A percentile compares a stretch with the other conserved stretches of the same genome.
phyloP scores from a whole-genome alignment of 768 basidiomycete species.

The Lactarius vividus region DNA sequence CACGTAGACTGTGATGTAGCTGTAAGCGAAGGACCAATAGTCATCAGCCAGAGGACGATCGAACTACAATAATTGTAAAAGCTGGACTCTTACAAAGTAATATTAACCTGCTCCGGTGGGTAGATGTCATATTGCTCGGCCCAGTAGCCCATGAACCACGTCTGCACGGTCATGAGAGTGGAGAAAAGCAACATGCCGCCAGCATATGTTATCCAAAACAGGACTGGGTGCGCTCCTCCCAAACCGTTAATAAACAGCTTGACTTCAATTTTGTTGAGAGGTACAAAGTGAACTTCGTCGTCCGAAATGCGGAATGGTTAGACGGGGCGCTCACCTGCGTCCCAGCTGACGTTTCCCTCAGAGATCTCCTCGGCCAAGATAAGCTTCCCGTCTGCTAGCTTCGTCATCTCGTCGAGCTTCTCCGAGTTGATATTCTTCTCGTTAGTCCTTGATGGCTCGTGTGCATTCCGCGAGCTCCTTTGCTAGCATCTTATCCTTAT shows the following conservation, averaged over 20 bases:
- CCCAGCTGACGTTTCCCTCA: conserved; percentile 55
- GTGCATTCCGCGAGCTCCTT: conserved; percentile 31
- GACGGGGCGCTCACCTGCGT: conserved; percentile 36
- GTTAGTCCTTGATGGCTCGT: conserved; percentile 30
- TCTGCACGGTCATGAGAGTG: conserved; percentile 32
- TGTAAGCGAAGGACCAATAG: conserved; percentile 25
- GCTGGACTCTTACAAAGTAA: conserved; percentile 34
- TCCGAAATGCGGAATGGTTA: no score
- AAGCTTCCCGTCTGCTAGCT: conserved; percentile 50
- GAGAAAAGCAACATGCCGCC: conserved; percentile 30
- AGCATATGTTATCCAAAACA: conserved; percentile 35
- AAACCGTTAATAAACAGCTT: conserved; percentile 33
- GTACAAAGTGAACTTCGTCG: conserved; percentile 20
- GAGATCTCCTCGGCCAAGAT: conserved; percentile 62
- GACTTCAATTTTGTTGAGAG: conserved; percentile 26
- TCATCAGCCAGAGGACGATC: not conserved
- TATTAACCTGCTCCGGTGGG: conserved; percentile 36
- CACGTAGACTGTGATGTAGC: conserved; percentile 48
- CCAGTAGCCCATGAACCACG: conserved; percentile 48
- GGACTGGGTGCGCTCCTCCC: conserved; percentile 32
- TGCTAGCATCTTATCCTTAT: conserved; percentile 38
- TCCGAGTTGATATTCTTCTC: conserved; percentile 31
- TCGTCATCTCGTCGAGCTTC: conserved; percentile 23
- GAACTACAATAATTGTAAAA: not conserved
- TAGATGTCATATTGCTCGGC: conserved; percentile 41